A percentile compares a stretch with the other conserved stretches of the same genome.
Evolutionary conservation across 352 stramenopile species (phyloP).

Genomic region (Pythium scleroteichum): DNA sequence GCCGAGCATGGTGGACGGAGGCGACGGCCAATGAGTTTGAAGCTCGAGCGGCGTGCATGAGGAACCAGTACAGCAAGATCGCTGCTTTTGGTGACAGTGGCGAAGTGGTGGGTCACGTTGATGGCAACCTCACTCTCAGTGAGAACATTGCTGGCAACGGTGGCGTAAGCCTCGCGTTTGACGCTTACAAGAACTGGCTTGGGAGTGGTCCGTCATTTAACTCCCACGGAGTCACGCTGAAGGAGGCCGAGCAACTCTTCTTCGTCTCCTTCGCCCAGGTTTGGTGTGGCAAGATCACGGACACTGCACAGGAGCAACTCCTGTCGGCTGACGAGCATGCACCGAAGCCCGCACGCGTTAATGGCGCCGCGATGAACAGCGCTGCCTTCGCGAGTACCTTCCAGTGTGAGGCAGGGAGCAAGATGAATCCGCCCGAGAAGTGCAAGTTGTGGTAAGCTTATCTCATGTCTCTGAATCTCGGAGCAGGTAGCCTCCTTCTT

Average conservation of each 20-base stretch:
- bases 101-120: conserved; percentile 40
- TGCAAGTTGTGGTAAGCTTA: conserved; percentile 54
- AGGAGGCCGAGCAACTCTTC: conserved; percentile 47
- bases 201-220: not conserved
- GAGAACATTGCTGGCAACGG: conserved; percentile 77
- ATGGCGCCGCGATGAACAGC: conserved; percentile 60
- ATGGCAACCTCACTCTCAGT: conserved; percentile 53
- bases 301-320: conserved; percentile 31
- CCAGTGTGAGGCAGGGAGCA: conserved; percentile 32
- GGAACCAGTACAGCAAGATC: conserved; percentile 46
- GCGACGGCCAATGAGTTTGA: conserved; percentile 74
- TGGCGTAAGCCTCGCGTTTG: conserved; percentile 47
- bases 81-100: conserved; percentile 24
- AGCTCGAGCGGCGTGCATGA: conserved; percentile 49
- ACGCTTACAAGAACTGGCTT: conserved; percentile 39
- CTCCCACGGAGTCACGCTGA: conserved; percentile 34
- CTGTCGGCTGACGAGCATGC: conserved; percentile 43
- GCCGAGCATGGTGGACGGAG: conserved; percentile 90
- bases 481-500: no score
- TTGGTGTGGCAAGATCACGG: conserved; percentile 49
- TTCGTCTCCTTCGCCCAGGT: conserved; percentile 58
- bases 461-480: no score
- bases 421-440: conserved; percentile 59
- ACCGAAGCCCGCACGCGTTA: conserved; percentile 46
- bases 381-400: conserved; percentile 47